Base-by-base conservation (phyloP, 306 rosid species). In the Pachyrhizus erosus region DNA sequence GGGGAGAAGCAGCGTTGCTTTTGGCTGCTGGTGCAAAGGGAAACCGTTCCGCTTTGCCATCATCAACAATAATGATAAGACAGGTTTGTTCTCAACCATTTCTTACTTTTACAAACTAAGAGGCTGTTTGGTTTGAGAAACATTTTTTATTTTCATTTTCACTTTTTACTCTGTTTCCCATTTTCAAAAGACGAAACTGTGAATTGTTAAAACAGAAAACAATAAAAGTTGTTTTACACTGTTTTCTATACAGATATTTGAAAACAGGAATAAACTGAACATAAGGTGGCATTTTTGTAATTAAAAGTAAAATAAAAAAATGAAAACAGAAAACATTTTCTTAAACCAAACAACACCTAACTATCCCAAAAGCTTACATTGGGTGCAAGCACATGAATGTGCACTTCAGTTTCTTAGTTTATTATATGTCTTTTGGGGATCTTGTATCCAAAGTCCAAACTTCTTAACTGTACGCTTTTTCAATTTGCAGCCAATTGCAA, bases 1-100 rank as follows among this genome's bases (percentile, higher is more conserved):
- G 99, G 99, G 99, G 98, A 80, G 99, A 96, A 91, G 98, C 99
- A 64, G 98, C 99, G 61, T 86, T 96, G 84, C 99, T 96, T 81
- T 90, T 96, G 89, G 97, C 99, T 78, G 87, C 99, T 60, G 99
- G 99, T 81, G 92, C 97, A 45, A 91, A 79, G 88, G 98, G 99
- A 86, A 93, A 94, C 82, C 99, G 99, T 75, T 92, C 98, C 74
- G 94, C 99, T 33, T 88, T 91, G 87, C 99, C 97, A 71, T 96
- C 98, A 68, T 92, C 97, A 80, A 92, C 98, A 84, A 93, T 93
- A 84, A 96, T 93, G 99, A 91, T 92, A 51, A 96, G 91, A 89
- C 94, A 96, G 98, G 98, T 93, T 78, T n/a, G 49, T 15, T 66
- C 9, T 76, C 34, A 42, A 79, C 68, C 61, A n/a, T 66, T 79